Conservation (phyloP, 129 eudicot species). For the Kitagawia praeruptora region DNA sequence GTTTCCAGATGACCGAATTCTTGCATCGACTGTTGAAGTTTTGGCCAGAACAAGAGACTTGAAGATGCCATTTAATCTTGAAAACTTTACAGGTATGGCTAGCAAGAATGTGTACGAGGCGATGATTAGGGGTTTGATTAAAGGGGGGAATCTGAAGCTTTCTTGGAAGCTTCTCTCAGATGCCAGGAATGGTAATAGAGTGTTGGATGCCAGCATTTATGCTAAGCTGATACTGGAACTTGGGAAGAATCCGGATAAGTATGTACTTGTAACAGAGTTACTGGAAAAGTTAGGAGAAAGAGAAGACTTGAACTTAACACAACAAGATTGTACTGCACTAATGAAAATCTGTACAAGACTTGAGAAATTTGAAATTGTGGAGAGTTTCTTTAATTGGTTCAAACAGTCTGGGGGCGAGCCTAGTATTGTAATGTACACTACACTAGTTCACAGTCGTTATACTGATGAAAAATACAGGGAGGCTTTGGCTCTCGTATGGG, state of each 20-base stretch:
- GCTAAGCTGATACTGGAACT: slow-evolving; percentile 67
- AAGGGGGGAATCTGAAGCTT: slow-evolving; percentile 56
- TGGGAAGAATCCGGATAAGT: slow-evolving; percentile 59
- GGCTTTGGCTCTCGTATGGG: slow-evolving; percentile 78
- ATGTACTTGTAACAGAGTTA: slow-evolving; percentile 31
- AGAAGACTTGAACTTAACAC: slow-evolving; percentile 49
- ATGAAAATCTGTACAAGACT: slow-evolving; percentile 75
- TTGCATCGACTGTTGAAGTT: slow-evolving; percentile 80
- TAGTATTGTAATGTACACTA: slow-evolving; percentile 79
- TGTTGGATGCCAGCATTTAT: slow-evolving; percentile 49
- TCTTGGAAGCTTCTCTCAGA: slow-evolving; percentile 63
- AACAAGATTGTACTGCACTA: slow-evolving; percentile 63
- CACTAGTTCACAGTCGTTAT: slow-evolving; percentile 57
- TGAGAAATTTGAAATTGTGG: slow-evolving; percentile 59
- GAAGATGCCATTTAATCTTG: slow-evolving; percentile 49
- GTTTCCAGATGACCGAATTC: slow-evolving; percentile 71
- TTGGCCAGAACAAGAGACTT: slow-evolving; percentile 53
- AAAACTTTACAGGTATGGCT: slow-evolving; percentile 40
- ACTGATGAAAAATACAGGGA: slow-evolving; percentile 44
- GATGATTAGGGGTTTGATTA: slow-evolving; percentile 61
- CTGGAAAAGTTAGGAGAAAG: slow-evolving; percentile 71
- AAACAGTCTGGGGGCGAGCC: slow-evolving; percentile 44
- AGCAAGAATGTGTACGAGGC: slow-evolving; percentile 67
- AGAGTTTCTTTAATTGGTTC: slow-evolving; percentile 60
- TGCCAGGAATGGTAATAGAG: slow-evolving; percentile 45